These are phyloP conservation scores for Dryadomyces sulphureus DNA, from an alignment of 2,329 filamentous ascomycete species.

Conservation along the genomic window DNA sequence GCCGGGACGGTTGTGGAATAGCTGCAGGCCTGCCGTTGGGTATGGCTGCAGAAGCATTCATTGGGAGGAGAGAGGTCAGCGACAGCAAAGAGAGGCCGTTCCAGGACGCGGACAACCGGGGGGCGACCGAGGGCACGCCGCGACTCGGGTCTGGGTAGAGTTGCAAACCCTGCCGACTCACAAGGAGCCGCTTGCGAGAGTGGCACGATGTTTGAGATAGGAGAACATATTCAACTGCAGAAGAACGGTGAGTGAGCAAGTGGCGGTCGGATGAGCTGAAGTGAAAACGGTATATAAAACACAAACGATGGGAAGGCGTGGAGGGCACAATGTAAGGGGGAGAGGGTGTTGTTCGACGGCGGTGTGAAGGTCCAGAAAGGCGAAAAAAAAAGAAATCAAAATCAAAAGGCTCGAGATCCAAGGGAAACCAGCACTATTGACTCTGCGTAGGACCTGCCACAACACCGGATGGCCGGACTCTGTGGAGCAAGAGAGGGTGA, in stretches of 20 bases:
- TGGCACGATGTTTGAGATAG: not conserved
- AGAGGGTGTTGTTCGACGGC: conserved; percentile 1
- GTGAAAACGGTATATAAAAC: not conserved
- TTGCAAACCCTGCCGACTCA: not conserved
- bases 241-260: not conserved
- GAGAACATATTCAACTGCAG: not conserved
- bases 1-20: not conserved
- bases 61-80: not conserved
- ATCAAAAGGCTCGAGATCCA: not conserved
- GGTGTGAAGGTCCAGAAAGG: conserved; percentile 4
- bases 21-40: not conserved
- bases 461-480: not conserved
- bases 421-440: not conserved
- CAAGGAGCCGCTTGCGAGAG: not conserved
- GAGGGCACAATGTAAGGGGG: not conserved
- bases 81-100: not conserved
- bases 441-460: not conserved
- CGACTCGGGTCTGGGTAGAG: not conserved
- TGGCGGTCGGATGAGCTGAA: not conserved
- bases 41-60: not conserved
- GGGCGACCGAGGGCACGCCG: not conserved
- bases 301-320: not conserved
- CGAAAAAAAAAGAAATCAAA: not conserved
- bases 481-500: not conserved
- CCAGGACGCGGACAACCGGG: not conserved